Base-by-base conservation (phyloP, 257 asterid species). In the Craterostigma plantagineum region DNA sequence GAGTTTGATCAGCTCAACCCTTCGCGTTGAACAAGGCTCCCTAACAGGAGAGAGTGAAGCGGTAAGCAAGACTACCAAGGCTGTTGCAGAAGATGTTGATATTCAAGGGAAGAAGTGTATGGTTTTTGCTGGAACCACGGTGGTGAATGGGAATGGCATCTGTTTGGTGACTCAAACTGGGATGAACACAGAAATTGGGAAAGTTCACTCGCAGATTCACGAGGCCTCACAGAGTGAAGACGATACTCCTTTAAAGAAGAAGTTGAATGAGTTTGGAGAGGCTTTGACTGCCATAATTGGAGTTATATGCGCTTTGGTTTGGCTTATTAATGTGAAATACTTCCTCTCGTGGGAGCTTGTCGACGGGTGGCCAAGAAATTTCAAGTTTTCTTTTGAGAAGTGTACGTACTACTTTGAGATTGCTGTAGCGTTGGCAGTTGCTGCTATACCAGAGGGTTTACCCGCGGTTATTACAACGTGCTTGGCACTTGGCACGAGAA, bases 11-110 rank as follows among this genome's bases (percentile, higher is more conserved):
- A 90, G 94, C 68, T 83, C 99, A 0, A 90, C 96, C 33, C 69
- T 90, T 34, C 83, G 96, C 7, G 55, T 80, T 38, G 96, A 90
- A 50, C 99, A 90, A 67, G 99, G 99, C 9, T 83, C 99, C 1
- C 55, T 90, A 73, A 90, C 99, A 0, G 99, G 99, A 34, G 99
- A 90, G 62, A 90, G 99, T 57, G 94, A 83, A 64, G 96, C 96
- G 1, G 95, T 83, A 42, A 72, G 82, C 63, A 90, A 84, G 75
- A 79, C 87, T 16, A 63, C 80, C 18, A 90, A 79, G 77, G 64
- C 78, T 46, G 96, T 83, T 33, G 62, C 73, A 0, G 91, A 75
- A 59, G 91, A 90, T 55, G 91, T 80, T 38, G 99, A 90, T 66
- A 83, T 90, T 60, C 99, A 83, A 65, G 96, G 99, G 38, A 90